Conservation (phyloP, 2,329 filamentous ascomycete genomes). For the Xylariaceae sp. region DNA sequence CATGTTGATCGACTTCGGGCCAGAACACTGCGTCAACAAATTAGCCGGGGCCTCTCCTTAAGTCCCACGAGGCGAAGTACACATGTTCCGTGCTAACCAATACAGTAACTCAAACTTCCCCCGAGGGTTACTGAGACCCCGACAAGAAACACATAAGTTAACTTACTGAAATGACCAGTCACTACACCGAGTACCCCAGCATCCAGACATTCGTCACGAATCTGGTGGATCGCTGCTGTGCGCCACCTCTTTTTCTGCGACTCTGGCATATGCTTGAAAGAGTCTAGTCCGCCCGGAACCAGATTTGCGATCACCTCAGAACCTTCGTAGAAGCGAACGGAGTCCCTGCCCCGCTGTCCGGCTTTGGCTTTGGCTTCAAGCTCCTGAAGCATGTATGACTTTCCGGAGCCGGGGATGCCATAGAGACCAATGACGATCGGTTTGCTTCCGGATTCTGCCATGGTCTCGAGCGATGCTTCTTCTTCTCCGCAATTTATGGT, state of each 20-base stretch:
- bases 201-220: slow-evolving; percentile 29
- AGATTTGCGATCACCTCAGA: slow-evolving; percentile 37
- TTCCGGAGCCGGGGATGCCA: slow-evolving; percentile 15
- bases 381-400: slow-evolving; percentile 23
- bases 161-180: slow-evolving; percentile 47
- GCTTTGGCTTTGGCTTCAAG: slow-evolving; percentile 30
- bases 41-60: no score
- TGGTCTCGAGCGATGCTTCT: no score
- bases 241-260: slow-evolving; percentile 32
- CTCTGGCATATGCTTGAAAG: slow-evolving; percentile 34
- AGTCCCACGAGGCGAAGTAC: no score
- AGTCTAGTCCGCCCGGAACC: slow-evolving; percentile 36
- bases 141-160: no score
- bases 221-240: slow-evolving; percentile 35
- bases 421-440: slow-evolving; percentile 15
- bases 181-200: slow-evolving; percentile 37
- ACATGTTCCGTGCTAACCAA: no score
- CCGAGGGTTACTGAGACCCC: no score
- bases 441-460: neutral
- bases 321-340: slow-evolving; percentile 46
- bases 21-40: no score
- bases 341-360: slow-evolving; percentile 11
- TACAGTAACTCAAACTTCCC: no score
- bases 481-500: no score
- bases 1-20: slow-evolving; percentile 26